Evolutionary conservation across 768 basidiomycete species (phyloP).

Genomic region (Suillus hirtellus): DNA sequence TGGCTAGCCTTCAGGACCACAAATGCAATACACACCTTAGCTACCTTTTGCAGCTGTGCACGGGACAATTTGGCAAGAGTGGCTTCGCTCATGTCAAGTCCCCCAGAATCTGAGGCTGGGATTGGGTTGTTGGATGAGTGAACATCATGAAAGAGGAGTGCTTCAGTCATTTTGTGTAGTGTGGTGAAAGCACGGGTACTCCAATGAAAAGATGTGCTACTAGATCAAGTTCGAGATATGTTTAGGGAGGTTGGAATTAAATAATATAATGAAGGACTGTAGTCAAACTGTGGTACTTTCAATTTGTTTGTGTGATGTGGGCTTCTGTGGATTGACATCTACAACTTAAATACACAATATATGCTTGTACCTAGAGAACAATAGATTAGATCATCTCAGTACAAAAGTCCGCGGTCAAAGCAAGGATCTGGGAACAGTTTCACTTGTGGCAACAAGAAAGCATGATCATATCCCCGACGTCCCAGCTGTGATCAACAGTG

Average conservation of each 20-base stretch:
- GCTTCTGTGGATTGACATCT: background rate
- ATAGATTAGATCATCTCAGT: slow-evolving; percentile 7
- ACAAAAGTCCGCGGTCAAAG: slow-evolving; percentile 9
- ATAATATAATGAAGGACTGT: background rate
- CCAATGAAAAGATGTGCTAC: background rate
- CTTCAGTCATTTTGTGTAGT: background rate
- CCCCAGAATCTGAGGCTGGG: background rate
- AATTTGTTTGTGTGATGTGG: background rate
- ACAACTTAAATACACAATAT: background rate
- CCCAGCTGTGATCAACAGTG: background rate
- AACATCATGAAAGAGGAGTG: background rate
- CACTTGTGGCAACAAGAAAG: background rate
- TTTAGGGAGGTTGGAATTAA: background rate
- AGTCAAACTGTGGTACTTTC: background rate
- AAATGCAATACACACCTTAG: background rate
- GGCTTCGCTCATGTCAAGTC: slow-evolving; percentile 14
- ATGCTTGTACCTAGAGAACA: slow-evolving; percentile 7
- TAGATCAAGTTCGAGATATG: background rate
- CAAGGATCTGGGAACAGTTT: slow-evolving; percentile 1
- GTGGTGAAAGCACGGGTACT: background rate
- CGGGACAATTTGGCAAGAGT: slow-evolving; percentile 28
- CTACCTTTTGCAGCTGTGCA: slow-evolving; percentile 11
- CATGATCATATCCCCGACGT: background rate
- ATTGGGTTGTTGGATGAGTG: background rate
- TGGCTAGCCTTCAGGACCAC: background rate